Base-by-base conservation (phyloP, 371 early-diverging fungal genomes). In the Mucor velutinosus region DNA sequence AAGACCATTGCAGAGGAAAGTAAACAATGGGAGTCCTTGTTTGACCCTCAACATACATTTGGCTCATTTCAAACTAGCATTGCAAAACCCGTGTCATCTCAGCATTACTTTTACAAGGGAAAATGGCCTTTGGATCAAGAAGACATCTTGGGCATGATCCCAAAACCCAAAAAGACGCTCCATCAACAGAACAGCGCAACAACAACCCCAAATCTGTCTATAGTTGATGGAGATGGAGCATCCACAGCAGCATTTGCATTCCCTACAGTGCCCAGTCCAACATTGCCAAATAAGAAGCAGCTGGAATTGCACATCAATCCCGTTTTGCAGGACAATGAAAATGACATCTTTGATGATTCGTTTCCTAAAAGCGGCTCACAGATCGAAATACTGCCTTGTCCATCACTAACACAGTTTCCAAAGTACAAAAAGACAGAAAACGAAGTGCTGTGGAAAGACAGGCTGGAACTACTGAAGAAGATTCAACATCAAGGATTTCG, bases 41-140 rank as follows among this genome's bases (percentile, higher is more conserved):
- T 72, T 32, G 67, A 72, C 32, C 72, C 72, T 6, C 72, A 72
- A 21, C 53, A 67, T 39, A 64, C 64, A 7, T 72, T 72, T 67
- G 72, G 62, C 4, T 60, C 67, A 6, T 72, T 72, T 60, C 64
- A 59, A 30, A 21, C 53, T 2, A 41, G 57, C 7, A 60, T 63
- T 6, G 15, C 49, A 3, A 53, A 60, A 17, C 61, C 72, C 2
- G 23, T 43, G n/a, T 33, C 33, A 15, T 23, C 43, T 21, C 33
- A 53, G 19, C 30, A 63, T 5, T 63, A 58, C 35, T 66, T 49
- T 45, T 66, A 63, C 17, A 62, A 67, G 17, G 64, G 60, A 7
- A 51, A 66, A 37, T 71, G 67, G 64, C 57, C 67, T 2, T 51
- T 71, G 23, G 60, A 57, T 25, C 30, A 47, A 19, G 43, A 66